Base-by-base conservation (phyloP, 164 flowering plant genomes). In the Nelumbo lutea region DNA sequence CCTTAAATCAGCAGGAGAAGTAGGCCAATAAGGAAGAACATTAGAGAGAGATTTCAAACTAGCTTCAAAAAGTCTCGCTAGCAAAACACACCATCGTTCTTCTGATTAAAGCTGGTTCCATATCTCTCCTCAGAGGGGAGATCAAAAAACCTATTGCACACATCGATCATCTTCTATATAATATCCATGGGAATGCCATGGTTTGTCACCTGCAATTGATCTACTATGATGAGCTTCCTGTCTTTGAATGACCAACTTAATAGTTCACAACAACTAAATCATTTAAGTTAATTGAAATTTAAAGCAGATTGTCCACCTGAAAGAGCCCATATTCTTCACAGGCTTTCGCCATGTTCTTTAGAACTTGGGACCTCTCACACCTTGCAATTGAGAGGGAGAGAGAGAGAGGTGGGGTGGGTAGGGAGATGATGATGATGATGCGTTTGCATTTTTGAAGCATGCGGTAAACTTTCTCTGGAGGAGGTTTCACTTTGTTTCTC, bases 21-120 rank as follows among this genome's bases (percentile, higher is more conserved):
- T 82, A 51, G 98, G 97, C 96, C 98, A 95, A 44, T 69, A 77
- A 39, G 90, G 76, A 61, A 81, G 79, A 44, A 67, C 72, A 43
- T 89, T 86, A 27, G 27, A 2, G 84, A 38, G 2, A 74, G 15
- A 56, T 81, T 66, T 59, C 88, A 86, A 53, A 50, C 68, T 0
- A 95, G 82, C 83, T 95, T 95, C 77, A 91, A 73, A 76, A 91
- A 92, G 63, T 91, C 98, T 71, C 98, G 88, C 98, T 96, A 95
- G 64, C 87, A 85, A 57, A 87, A 95, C 10, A 95, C 96, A 1
- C 78, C 81, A 66, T 95, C 98, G 53, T 81, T 88, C 66, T 38
- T 90, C 72, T 91, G 98, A 72, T 89, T 95, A 53, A 83, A 88
- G 74, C 97, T 95, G 0, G 98, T 95, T 13, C 98, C 98, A 63